These are phyloP conservation scores for Pseudonectria buxi DNA, from an alignment of 2,329 filamentous ascomycete genomes.

Conservation along the genomic window DNA sequence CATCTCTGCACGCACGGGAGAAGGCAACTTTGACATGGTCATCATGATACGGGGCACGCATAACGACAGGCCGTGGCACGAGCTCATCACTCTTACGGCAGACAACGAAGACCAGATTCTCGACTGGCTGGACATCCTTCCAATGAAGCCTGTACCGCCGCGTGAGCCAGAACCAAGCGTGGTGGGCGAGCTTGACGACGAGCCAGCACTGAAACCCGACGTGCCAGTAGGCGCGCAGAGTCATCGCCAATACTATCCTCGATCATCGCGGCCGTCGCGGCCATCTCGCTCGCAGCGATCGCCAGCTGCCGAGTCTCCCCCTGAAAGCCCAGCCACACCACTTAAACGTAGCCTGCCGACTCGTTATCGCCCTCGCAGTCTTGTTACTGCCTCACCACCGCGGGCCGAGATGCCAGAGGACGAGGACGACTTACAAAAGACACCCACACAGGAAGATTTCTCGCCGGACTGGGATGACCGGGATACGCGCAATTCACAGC, in stretches of 20 bases:
- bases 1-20: conserved; percentile 74
- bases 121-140: conserved; percentile 84
- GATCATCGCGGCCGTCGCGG: conserved; percentile 10
- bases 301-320: conserved; percentile 15
- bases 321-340: conserved; percentile 28
- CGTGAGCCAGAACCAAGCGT: conserved; percentile 28
- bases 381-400: conserved; percentile 17
- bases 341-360: conserved; percentile 17
- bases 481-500: conserved; percentile 27
- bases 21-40: conserved; percentile 63
- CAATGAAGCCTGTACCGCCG: conserved; percentile 44
- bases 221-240: conserved; percentile 27
- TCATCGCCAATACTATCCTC: conserved; percentile 17
- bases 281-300: conserved; percentile 12
- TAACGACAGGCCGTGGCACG: conserved; percentile 68
- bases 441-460: conserved; percentile 29
- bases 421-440: conserved; percentile 23
- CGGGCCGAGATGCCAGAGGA: conserved; percentile 19
- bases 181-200: conserved; percentile 22
- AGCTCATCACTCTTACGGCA: conserved; percentile 70
- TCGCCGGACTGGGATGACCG: conserved; percentile 21
- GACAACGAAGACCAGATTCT: conserved; percentile 69
- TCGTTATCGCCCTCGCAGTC: conserved; percentile 19
- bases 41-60: conserved; percentile 75
- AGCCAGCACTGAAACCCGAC: conserved; percentile 16